phyloP scores from a whole-genome alignment of 768 basidiomycete species.

The Lactifluus rugatus region DNA sequence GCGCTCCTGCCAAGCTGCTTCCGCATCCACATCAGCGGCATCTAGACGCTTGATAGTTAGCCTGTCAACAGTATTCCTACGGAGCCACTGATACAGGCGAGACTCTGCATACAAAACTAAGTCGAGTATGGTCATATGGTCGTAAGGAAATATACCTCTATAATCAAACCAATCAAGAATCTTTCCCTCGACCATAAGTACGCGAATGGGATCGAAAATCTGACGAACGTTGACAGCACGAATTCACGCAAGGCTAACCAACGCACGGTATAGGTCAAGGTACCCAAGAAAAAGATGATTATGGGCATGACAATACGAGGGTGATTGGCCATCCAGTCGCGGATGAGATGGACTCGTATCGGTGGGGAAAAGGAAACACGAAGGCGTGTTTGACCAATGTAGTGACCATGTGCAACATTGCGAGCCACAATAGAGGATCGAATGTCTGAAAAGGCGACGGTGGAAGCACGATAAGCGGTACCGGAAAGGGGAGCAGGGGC shows the following conservation, averaged over 20 bases:
- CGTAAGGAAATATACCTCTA: conserved; percentile 36
- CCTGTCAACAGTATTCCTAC: conserved; percentile 48
- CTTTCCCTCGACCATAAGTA: conserved; percentile 73
- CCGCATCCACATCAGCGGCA: conserved; percentile 21
- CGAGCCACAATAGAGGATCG: conserved; percentile 73
- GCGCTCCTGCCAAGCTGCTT: conserved; percentile 76
- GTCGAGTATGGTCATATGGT: neutral
- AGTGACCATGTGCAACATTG: conserved; percentile 64
- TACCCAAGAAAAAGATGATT: conserved; percentile 80
- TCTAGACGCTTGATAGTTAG: conserved; percentile 26
- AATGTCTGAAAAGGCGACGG: conserved; percentile 49
- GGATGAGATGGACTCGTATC: conserved; percentile 52
- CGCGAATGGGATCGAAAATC: conserved; percentile 90
- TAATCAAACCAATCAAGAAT: conserved; percentile 80
- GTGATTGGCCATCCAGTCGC: conserved; percentile 79
- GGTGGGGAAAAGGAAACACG: conserved; percentile 52
- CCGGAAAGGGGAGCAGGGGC: conserved; percentile 52
- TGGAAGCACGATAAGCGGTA: conserved; percentile 57
- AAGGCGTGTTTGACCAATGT: conserved; percentile 34
- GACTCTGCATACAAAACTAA: conserved; percentile 40
- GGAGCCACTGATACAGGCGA: conserved; percentile 68
- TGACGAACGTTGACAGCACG: conserved; percentile 26
- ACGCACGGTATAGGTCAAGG: conserved; percentile 76
- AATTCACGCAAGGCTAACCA: neutral
- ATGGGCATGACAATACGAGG: conserved; percentile 77